Conservation (phyloP, 2,329 filamentous ascomycete species). For the Colletotrichum lindemuthianum region DNA sequence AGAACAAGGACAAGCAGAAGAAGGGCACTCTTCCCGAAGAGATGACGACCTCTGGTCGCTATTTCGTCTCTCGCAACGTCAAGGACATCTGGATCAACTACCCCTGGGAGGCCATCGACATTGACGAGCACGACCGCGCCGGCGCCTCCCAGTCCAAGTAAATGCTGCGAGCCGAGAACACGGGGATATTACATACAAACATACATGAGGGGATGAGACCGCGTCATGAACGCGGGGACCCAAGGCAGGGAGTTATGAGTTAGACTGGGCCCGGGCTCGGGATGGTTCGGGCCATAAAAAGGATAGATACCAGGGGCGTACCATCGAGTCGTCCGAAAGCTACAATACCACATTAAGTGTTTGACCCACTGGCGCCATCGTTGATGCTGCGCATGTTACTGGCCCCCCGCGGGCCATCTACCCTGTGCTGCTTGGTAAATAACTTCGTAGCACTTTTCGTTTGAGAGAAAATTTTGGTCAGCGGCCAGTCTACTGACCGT, state of each 20-base stretch:
- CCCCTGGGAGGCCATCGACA: slow-evolving; percentile 95
- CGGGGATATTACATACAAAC: neutral
- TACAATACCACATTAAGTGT: slow-evolving; percentile 29
- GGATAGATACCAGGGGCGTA: slow-evolving; percentile 34
- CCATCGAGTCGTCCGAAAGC: slow-evolving; percentile 28
- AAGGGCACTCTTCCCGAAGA: slow-evolving; percentile 85
- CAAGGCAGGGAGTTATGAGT: neutral
- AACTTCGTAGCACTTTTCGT: too few species aligned
- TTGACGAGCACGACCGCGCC: slow-evolving; percentile 86
- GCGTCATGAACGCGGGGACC: slow-evolving; percentile 7
- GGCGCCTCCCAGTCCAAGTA: slow-evolving; percentile 60
- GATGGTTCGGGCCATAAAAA: slow-evolving; percentile 13
- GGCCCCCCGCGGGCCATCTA: neutral
- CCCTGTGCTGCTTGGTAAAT: too few species aligned
- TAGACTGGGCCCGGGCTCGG: slow-evolving; percentile 12
- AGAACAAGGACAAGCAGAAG: slow-evolving; percentile 98
- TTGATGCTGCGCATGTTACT: neutral
- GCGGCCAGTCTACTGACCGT: too few species aligned
- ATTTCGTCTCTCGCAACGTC: slow-evolving; percentile 87
- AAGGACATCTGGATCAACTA: slow-evolving; percentile 99
- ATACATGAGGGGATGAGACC: slow-evolving; percentile 16
- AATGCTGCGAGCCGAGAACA: slow-evolving; percentile 39
- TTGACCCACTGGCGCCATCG: neutral
- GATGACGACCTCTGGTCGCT: slow-evolving; percentile 78
- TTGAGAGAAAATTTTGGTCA: too few species aligned